A percentile compares a stretch with the other conserved stretches of the same genome.
Evolutionary conservation across 768 basidiomycete genomes (phyloP).

Genomic region (Tremella yokohamensis): DNA sequence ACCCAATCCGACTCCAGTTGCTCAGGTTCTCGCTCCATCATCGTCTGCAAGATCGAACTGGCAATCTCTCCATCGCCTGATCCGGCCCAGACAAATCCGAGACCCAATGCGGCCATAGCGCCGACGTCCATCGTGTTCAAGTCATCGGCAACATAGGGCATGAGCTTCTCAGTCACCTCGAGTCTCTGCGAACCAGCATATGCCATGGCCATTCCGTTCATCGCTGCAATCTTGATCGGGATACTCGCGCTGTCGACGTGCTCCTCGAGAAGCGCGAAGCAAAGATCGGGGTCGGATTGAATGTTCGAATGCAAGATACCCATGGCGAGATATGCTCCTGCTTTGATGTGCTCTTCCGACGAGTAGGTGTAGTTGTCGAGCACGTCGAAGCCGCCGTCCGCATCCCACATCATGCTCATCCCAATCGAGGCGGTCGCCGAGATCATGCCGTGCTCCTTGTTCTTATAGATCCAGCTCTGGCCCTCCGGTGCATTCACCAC

Average conservation of each 20-base stretch:
- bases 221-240: constrained; percentile 77
- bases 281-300: constrained; percentile 87
- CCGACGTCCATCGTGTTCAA: constrained; percentile 80
- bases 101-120: constrained; percentile 75
- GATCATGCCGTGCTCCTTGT: constrained; percentile 99
- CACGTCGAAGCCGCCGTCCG: constrained; percentile 85
- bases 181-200: constrained; percentile 90
- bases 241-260: constrained; percentile 83
- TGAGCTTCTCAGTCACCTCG: constrained; percentile 71
- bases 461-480: constrained; percentile 98
- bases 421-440: constrained; percentile 93
- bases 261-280: constrained; percentile 82
- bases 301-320: constrained; percentile 87
- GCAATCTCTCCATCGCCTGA: constrained; percentile 92
- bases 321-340: constrained; percentile 89
- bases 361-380: constrained; percentile 98
- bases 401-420: constrained; percentile 90
- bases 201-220: constrained; percentile 85
- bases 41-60: constrained; percentile 77
- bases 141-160: constrained; percentile 80
- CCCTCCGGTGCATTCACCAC: constrained; percentile 97
- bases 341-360: constrained; percentile 94
- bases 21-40: constrained; percentile 63
- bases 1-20: constrained; percentile 90
- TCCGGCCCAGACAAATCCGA: constrained; percentile 93